Percentiles rank a stretch among this genome's conserved stretches.
Conservation (phyloP, 805 yeast genomes). For the Yamadazyma olivae region DNA sequence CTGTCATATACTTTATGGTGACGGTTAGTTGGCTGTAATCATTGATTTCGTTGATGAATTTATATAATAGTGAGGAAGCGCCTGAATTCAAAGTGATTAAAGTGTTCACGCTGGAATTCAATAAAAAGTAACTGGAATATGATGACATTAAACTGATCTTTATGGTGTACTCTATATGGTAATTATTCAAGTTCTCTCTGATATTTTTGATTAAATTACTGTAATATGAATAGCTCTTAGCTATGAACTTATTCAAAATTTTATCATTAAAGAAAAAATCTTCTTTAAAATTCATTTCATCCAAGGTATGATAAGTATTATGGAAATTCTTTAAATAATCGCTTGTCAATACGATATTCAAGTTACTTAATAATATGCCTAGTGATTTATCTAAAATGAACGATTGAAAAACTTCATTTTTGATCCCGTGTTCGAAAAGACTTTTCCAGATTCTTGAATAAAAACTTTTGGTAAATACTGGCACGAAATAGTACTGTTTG, state of each 20-base stretch:
- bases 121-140: slow-evolving; percentile 32
- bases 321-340: slow-evolving; percentile 14
- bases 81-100: slow-evolving; percentile 32
- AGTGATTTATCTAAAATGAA: slow-evolving; percentile 38
- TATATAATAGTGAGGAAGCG: slow-evolving; percentile 27
- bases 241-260: slow-evolving; percentile 27
- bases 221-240: slow-evolving; percentile 30
- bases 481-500: slow-evolving; percentile 7
- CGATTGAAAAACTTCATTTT: slow-evolving; percentile 18
- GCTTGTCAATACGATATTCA: slow-evolving; percentile 12
- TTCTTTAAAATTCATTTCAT: slow-evolving; percentile 4
- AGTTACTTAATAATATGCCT: slow-evolving; percentile 17
- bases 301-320: slow-evolving; percentile 12
- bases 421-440: slow-evolving; percentile 19
- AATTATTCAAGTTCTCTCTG: slow-evolving; percentile 25
- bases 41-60: slow-evolving; percentile 20
- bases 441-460: slow-evolving; percentile 25
- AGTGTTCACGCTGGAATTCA: slow-evolving; percentile 30
- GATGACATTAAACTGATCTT: slow-evolving; percentile 32
- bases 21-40: slow-evolving; percentile 8
- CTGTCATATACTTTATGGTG: slow-evolving; percentile 8
- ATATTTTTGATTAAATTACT: slow-evolving; percentile 34
- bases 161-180: slow-evolving; percentile 34
- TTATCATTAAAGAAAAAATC: slow-evolving; percentile 22
- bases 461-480: slow-evolving; percentile 8